A percentile compares a stretch with the other conserved stretches of the same genome.
Evolutionary conservation across 352 stramenopile species (phyloP).

Genomic region (Phytophthora pistaciae): DNA sequence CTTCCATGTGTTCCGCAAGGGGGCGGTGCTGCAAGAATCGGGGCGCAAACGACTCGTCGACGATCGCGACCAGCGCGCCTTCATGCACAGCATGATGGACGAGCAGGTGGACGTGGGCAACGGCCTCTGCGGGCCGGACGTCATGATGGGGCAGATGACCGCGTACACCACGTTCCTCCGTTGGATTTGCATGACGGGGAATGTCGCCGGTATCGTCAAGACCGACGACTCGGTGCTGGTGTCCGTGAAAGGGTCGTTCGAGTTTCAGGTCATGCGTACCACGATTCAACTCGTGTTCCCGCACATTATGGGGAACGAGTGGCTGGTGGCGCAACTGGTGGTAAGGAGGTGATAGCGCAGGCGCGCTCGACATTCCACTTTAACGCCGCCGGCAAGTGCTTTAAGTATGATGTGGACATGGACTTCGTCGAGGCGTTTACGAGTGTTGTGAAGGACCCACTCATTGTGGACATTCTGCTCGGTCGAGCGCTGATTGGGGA

Average conservation of each 20-base stretch:
- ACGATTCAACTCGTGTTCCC: slow-evolving; percentile 37
- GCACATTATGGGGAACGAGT: slow-evolving; percentile 30
- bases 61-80: slow-evolving; percentile 21
- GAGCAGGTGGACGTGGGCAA: slow-evolving; percentile 25
- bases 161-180: slow-evolving; percentile 5
- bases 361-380: slow-evolving; percentile 22
- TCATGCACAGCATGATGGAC: slow-evolving; percentile 37
- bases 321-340: slow-evolving; percentile 21
- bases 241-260: slow-evolving; percentile 3
- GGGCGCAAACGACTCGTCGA: slow-evolving; percentile 10
- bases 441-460: slow-evolving; percentile 20
- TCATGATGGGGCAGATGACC: slow-evolving; percentile 26
- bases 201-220: slow-evolving; percentile 2
- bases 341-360: slow-evolving; percentile 2
- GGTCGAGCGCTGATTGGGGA: slow-evolving; percentile 20
- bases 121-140: slow-evolving; percentile 17
- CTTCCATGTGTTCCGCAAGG: slow-evolving; percentile 29
- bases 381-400: slow-evolving; percentile 19
- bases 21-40: neutral
- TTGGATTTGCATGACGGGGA: slow-evolving; percentile 9
- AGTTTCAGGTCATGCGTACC: slow-evolving; percentile 28
- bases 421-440: slow-evolving; percentile 26
- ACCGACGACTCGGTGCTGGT: slow-evolving; percentile 27
- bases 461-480: slow-evolving; percentile 13
- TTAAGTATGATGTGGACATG: slow-evolving; percentile 27